These are phyloP conservation scores for Misopates orontium DNA, from an alignment of 257 asterid species.

Conservation along the genomic window DNA sequence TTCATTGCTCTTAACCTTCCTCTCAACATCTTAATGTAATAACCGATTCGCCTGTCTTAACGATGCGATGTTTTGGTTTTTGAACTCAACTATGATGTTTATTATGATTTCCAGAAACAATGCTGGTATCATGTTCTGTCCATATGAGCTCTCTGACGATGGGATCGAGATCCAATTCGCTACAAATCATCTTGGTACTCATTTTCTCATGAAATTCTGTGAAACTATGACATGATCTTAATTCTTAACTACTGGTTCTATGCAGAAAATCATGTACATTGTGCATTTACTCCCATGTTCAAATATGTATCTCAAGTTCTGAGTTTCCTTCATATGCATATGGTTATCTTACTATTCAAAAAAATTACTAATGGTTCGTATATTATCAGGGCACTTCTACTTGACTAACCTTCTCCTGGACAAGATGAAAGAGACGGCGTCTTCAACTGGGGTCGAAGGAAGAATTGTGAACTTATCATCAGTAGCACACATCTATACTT, in stretches of 20 bases:
- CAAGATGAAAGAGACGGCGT: slow-evolving; percentile 82
- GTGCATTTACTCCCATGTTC: too few species aligned
- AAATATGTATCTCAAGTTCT: too few species aligned
- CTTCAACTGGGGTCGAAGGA: slow-evolving; percentile 64
- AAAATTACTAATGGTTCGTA: not conserved
- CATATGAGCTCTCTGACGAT: slow-evolving; percentile 74
- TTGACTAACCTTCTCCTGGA: slow-evolving; percentile 86
- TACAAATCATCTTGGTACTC: slow-evolving; percentile 82
- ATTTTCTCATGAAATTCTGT: not conserved
- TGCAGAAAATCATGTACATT: too few species aligned
- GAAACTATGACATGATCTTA: slow-evolving; percentile 1
- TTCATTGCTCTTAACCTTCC: slow-evolving; percentile 72
- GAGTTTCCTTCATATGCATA: too few species aligned
- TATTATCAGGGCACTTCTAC: slow-evolving; percentile 76
- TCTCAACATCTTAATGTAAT: slow-evolving; percentile 82
- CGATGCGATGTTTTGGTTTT: not conserved
- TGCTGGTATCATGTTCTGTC: slow-evolving; percentile 93
- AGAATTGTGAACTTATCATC: slow-evolving; percentile 86
- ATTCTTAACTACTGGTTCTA: slow-evolving; percentile 2
- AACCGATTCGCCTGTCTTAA: not conserved
- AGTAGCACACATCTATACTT: slow-evolving; percentile 67
- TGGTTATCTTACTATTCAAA: too few species aligned
- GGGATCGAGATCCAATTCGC: slow-evolving; percentile 91
- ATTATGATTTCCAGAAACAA: slow-evolving; percentile 62
- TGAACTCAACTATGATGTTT: not conserved